phyloP scores from a whole-genome alignment of 345 rosid species.

The Camelina neglecta region DNA sequence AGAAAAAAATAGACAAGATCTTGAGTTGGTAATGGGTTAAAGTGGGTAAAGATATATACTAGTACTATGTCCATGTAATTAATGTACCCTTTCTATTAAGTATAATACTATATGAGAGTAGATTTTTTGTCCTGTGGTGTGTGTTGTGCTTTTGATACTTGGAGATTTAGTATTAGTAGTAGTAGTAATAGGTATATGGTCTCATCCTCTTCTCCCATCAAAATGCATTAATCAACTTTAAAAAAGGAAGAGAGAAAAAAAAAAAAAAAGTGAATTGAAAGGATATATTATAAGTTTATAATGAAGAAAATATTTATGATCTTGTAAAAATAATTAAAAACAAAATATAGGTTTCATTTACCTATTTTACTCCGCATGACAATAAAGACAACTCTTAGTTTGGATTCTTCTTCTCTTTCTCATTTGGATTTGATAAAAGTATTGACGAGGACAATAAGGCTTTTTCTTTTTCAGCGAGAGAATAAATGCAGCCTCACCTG shows the following conservation, averaged over 20 bases:
- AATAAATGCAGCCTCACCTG: constrained; percentile 35
- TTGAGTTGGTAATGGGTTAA: constrained; percentile 20
- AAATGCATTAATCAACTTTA: constrained; percentile 15
- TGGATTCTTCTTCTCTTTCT: constrained; percentile 11
- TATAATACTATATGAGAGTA: neutral
- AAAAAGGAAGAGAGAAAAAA: neutral
- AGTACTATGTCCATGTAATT: constrained; percentile 26
- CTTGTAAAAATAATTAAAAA: neutral
- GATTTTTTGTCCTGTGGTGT: constrained; percentile 22
- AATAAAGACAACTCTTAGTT: constrained; percentile 22
- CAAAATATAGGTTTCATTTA: neutral
- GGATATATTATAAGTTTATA: too few relatives aligned
- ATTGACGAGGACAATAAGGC: neutral
- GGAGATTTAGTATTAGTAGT: constrained; percentile 9
- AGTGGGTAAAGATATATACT: constrained; percentile 19
- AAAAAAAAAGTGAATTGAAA: too few relatives aligned
- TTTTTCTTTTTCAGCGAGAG: constrained; percentile 14
- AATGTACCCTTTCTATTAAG: neutral
- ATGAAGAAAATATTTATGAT: neutral
- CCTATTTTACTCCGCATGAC: constrained; percentile 20
- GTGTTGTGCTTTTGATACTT: constrained; percentile 1
- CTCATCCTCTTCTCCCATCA: constrained; percentile 9
- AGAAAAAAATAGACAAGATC: constrained; percentile 25
- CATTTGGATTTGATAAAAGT: constrained; percentile 10
- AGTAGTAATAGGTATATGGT: constrained; percentile 20